Evolutionary conservation across 805 yeast species (phyloP).

Genomic region (Candida argentea): DNA sequence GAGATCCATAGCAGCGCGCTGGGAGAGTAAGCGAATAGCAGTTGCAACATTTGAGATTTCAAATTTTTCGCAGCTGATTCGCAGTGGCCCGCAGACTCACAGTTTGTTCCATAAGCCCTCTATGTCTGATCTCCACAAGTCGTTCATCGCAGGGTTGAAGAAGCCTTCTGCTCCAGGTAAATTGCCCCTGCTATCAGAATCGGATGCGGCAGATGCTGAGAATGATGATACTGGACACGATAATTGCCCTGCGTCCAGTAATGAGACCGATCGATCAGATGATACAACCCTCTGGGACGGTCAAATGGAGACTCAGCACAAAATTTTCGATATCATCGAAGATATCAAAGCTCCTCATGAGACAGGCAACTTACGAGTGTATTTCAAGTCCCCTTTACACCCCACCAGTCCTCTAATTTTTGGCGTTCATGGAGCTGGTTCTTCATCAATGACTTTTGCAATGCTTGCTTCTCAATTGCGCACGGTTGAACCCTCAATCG

Average conservation of each 20-base stretch:
- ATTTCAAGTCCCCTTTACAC: conserved; percentile 42
- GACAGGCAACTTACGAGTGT: conserved; percentile 33
- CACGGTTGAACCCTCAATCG: conserved; percentile 25
- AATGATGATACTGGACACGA: no score
- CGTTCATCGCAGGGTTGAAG: conserved; percentile 3
- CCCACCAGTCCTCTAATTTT: conserved; percentile 47
- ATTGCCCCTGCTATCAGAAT: conserved; percentile 1
- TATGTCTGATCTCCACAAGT: conserved; percentile 9
- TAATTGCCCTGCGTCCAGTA: no score
- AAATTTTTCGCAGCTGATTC: background rate
- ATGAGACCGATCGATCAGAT: no score
- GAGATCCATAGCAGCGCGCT: conserved; percentile 6
- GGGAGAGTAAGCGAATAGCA: background rate
- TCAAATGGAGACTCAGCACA: no score
- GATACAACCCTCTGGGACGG: no score
- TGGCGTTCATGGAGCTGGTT: conserved; percentile 94
- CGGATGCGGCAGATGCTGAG: background rate
- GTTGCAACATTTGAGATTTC: background rate
- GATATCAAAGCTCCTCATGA: conserved; percentile 6
- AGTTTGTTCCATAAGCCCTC: background rate
- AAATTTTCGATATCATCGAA: no score
- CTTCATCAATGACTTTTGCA: conserved; percentile 73
- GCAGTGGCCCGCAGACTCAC: background rate
- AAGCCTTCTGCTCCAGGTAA: background rate
- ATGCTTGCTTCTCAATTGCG: conserved; percentile 29